Evolutionary conservation across 2,329 filamentous ascomycete species (phyloP).

Genomic region (Penicillium carneum): DNA sequence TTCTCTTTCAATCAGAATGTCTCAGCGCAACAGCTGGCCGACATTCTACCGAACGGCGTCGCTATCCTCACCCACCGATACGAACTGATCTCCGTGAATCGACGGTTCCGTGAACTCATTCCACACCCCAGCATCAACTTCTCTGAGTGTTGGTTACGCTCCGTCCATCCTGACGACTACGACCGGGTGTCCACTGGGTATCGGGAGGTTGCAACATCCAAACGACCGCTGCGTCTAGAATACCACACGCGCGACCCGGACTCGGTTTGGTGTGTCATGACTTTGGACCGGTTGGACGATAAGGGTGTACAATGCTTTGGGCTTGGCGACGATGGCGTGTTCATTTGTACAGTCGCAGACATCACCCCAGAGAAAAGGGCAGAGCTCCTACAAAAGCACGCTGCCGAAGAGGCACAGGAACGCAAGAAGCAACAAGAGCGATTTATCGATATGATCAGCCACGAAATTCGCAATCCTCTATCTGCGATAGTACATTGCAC

Average conservation of each 20-base stretch:
- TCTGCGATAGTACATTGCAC: constrained; percentile 66
- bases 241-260: constrained; percentile 30
- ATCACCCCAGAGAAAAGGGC: constrained; percentile 87
- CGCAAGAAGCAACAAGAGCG: constrained; percentile 81
- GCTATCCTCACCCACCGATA: constrained; percentile 34
- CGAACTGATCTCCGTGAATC: constrained; percentile 31
- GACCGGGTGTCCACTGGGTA: constrained; percentile 26
- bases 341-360: constrained; percentile 69
- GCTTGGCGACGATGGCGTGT: constrained; percentile 19
- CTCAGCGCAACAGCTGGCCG: constrained; percentile 39
- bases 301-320: constrained; percentile 23
- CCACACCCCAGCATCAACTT: constrained; percentile 11
- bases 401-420: constrained; percentile 81
- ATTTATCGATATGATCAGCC: constrained; percentile 75
- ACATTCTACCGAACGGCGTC: constrained; percentile 36
- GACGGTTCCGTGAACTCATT: constrained; percentile 32
- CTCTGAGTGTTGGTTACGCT: constrained; percentile 27
- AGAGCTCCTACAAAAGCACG: constrained; percentile 77
- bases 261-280: constrained; percentile 33
- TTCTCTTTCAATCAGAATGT: constrained; percentile 15
- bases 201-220: constrained; percentile 1
- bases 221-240: constrained; percentile 32
- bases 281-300: constrained; percentile 25
- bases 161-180: constrained; percentile 34
- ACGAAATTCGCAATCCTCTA: constrained; percentile 65